Evolutionary conservation across 2,329 filamentous ascomycete species (phyloP), one percentile per base, ranked within the genome.

Genomic region (Diplocarpon mali): DNA sequence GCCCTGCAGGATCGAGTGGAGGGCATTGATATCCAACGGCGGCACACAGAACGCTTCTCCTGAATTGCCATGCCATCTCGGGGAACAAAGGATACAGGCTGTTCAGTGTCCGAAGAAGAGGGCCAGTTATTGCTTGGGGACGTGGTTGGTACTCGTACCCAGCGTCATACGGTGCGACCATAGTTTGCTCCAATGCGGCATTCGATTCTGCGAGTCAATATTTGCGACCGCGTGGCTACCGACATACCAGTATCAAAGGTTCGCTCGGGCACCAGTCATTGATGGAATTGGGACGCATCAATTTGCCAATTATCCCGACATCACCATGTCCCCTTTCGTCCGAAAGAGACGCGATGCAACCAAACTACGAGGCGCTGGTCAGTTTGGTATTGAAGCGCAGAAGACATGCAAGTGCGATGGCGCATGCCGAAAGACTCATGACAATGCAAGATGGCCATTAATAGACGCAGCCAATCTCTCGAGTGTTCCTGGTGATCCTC

Each of bases 221-320:
- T 48, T 52, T 50, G 35, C 48, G 50, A 51, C 52, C 54, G 51
- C 53, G 54, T 52, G 54, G 52, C 42, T 48, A 55, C 43, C 24
- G 13, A 50, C 49, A 47, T 46, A 47, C 38, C 45, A 46, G 45
- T 41, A 30, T 32, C 20, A 24, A 24, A 24, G 20, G 20, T 24
- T 4, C 7, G 20, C 20, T 24, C 20, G 20, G 20, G 20, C 20
- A 24, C 20, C 20, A 24, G 4, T 4, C 20, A 24, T 7, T 4
- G n/a, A 7, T 24, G 20, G 20, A 24, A 24, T 24, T 7, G 4
- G 20, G 20, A 24, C 20, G 20, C 20, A 24, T 24, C 3, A 24
- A 4, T 24, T 24, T 24, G 20, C 4, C 3, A 24, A 24, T 7
- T 24, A 24, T 24, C 20, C n/a, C n/a, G n/a, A n/a, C n/a, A n/a